Evolutionary conservation across 345 rosid species (phyloP), one percentile per base, ranked within the genome.

Genomic region (Murraya koenigii): DNA sequence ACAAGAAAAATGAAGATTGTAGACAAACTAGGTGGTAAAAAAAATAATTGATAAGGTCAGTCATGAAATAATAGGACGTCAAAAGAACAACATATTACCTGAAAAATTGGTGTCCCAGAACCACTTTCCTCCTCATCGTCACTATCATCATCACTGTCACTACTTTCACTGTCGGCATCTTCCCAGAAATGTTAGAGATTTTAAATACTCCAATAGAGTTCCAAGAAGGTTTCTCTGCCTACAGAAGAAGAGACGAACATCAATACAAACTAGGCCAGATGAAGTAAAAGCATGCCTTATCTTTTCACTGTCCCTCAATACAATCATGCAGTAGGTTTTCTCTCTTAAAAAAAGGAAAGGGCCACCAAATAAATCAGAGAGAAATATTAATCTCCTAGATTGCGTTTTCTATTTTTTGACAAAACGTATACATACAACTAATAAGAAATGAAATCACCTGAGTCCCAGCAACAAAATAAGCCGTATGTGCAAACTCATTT

Each of bases 381-480:
- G 30, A 30, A 49, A 41, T 41, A 41, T 10, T 41, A 36, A 36
- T 36, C 39, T 36, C 64, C 41, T 70, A 6, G 22, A 71, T 23
- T n/a, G n/a, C 6, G 13, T 32, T 44, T 5, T 36, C 20, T 38
- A 5, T 41, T 41, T 13, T 19, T 25, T 19, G 3, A 8, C 30
- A 28, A n/a, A n/a, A 44, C 19, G 8, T 49, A 62, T 33, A 62
- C 39, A 6, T 20, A 68, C 60, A 20, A 69, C 75, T 38, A 44
- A 14, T 6, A 73, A 74, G 25, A 61, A 44, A 28, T 70, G 54
- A 58, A 62, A 83, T 77, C 64, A 94, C 98, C 88, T 96, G 98
- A 80, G 98, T 94, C 49, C 97, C 98, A 20, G 98, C 92, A 72
- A 97, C 91, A 74, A 93, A 89, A 85, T 92, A 96, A 47, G 85